phyloP scores from a whole-genome alignment of 768 basidiomycete genomes.

The Udeniomyces megalosporus region DNA sequence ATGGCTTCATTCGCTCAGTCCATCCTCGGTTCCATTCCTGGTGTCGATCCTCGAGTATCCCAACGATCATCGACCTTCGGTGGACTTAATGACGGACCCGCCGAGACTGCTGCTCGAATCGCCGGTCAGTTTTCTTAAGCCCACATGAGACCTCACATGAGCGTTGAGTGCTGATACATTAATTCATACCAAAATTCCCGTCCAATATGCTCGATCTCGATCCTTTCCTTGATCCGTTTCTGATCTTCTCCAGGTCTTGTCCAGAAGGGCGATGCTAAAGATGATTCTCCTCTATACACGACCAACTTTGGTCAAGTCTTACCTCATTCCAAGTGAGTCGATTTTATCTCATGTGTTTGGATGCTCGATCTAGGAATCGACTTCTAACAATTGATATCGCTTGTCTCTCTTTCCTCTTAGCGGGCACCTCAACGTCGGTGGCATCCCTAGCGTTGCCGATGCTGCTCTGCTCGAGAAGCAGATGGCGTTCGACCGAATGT shows the following conservation, averaged over 20 bases:
- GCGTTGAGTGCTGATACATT: too few species aligned
- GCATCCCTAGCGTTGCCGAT: constrained; percentile 25
- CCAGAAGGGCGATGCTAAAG: constrained; percentile 19
- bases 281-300: constrained; percentile 23
- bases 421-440: constrained; percentile 25
- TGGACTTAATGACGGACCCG: constrained; percentile 27
- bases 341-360: background rate
- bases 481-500: constrained; percentile 25
- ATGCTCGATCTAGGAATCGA: too few species aligned
- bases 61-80: constrained; percentile 24
- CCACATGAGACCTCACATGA: background rate
- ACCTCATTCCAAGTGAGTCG: constrained; percentile 18
- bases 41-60: constrained; percentile 24
- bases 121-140: constrained; percentile 5
- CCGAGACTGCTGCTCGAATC: constrained; percentile 22
- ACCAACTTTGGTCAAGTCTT: constrained; percentile 27
- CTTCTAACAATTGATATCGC: too few species aligned
- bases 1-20: background rate
- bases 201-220: too few species aligned
- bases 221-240: too few species aligned
- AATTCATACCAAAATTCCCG: too few species aligned
- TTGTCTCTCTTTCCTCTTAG: constrained; percentile 3
- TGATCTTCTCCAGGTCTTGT: constrained; percentile 18
- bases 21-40: constrained; percentile 21
- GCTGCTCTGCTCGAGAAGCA: constrained; percentile 27